Percentiles rank a stretch among this genome's conserved stretches.
Conservation (phyloP, 2,329 filamentous ascomycete species). For the Botryotinia convoluta region DNA sequence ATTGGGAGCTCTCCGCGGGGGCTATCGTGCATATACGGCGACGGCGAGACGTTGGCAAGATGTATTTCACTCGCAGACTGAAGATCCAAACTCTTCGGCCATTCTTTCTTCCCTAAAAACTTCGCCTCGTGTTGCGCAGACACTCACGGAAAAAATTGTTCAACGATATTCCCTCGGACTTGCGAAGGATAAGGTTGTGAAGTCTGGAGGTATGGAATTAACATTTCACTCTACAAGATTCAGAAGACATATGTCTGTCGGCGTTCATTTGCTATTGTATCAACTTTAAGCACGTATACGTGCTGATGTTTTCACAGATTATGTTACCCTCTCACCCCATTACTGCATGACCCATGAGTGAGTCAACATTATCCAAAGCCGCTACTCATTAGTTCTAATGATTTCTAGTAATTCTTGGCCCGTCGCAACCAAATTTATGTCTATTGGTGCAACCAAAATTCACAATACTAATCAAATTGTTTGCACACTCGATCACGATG, state of each 20-base stretch:
- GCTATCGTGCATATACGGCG: conserved; percentile 33
- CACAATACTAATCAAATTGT: conserved; percentile 72
- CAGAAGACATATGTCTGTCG: neutral
- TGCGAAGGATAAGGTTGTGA: conserved; percentile 70
- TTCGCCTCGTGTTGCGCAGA: conserved; percentile 57
- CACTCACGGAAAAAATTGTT: conserved; percentile 88
- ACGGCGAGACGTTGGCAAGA: conserved; percentile 44
- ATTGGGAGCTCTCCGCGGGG: conserved; percentile 28
- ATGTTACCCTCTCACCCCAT: conserved; percentile 71
- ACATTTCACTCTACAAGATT: neutral
- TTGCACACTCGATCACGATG: conserved; percentile 83
- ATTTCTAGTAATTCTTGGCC: conserved; percentile 63
- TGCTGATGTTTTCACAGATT: conserved; percentile 53
- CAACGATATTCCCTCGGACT: conserved; percentile 78
- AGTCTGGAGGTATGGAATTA: conserved; percentile 49
- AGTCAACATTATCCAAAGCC: neutral
- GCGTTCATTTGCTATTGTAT: neutral
- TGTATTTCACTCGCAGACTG: conserved; percentile 63
- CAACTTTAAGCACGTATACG: too few relatives aligned
- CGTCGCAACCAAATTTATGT: conserved; percentile 74
- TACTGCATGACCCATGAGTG: conserved; percentile 64
- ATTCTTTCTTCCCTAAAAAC: conserved; percentile 52
- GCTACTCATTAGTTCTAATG: conserved; percentile 53
- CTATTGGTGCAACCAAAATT: conserved; percentile 73
- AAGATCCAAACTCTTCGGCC: conserved; percentile 50